Evolutionary conservation across 352 stramenopile species (phyloP), one percentile per base, ranked within the genome.

Genomic region (Phytophthora macrochlamydospora): DNA sequence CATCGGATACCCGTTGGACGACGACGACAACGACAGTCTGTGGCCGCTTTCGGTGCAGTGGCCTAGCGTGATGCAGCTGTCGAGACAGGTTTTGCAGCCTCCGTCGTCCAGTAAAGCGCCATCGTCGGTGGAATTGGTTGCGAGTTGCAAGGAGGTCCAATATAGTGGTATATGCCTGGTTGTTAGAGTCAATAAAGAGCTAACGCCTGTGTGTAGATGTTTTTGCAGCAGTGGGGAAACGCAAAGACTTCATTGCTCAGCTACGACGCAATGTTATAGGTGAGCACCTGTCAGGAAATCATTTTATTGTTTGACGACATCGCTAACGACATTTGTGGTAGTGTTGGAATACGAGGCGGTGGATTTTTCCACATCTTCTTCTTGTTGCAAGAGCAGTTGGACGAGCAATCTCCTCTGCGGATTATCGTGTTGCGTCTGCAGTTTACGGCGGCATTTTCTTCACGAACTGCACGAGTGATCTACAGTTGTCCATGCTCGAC

Each of bases 331-430:
- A 30, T n/a, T 44, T 28, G 62, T 14, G 18, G 18, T 42, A 86
- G 77, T 86, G 37, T 65, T 84, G 31, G 78, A 86, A 33, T 86
- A 81, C 59, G 78, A 86, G 33, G 48, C 75, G 4, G 59, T 84
- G 40, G 78, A 83, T 18, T 86, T 83, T 49, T 76, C 72, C 69
- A 74, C 4, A 65, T 74, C 24, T 71, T 80, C 69, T 84, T 86
- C 62, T 76, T 84, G 66, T 42, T 83, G 4, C 78, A 86, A 50
- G 78, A 86, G 56, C 77, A 86, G 50, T 62, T 65, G 30, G 62
- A 80, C 35, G 52, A 50, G 38, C 45, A 59, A 38, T 65, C 72
- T 7, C 61, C 75, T 24, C 65, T 86, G 43, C 72, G 64, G 18
- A 81, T 86, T 14, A 48, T 82, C 50, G 50, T 86, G 14, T 63